These are phyloP conservation scores for Lentinus polychrous DNA, from an alignment of 1,284 basidiomycete species.

Conservation along the genomic window DNA sequence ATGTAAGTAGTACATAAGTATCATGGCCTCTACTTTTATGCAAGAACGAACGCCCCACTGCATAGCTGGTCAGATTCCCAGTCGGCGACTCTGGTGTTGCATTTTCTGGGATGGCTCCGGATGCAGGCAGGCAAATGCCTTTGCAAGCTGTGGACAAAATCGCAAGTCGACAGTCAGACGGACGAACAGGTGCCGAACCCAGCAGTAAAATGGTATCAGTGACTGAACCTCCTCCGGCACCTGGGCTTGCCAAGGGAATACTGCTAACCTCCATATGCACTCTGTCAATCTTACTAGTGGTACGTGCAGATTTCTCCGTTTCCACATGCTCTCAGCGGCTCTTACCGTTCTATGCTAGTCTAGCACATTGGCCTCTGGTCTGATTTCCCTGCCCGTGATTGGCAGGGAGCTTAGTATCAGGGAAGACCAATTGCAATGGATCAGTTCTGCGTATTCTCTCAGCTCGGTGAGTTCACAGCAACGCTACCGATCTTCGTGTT, in stretches of 20 bases:
- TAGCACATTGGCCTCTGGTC: conserved; percentile 26
- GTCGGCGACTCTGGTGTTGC: too few relatives aligned
- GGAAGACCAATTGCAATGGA: conserved; percentile 48
- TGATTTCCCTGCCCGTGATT: conserved; percentile 50
- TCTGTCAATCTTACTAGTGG: conserved; percentile 2
- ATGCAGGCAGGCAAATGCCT: too few relatives aligned
- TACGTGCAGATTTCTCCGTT: neutral
- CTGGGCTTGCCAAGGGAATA: neutral
- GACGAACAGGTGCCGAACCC: too few relatives aligned
- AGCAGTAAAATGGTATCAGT: too few relatives aligned
- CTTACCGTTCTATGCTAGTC: conserved; percentile 17
- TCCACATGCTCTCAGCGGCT: neutral
- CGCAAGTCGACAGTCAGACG: too few relatives aligned
- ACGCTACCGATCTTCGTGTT: neutral
- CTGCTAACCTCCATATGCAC: conserved; percentile 4
- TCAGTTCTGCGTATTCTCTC: conserved; percentile 48
- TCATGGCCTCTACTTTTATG: too few relatives aligned
- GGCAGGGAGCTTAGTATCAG: conserved; percentile 38
- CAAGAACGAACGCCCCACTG: too few relatives aligned
- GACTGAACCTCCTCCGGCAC: too few relatives aligned
- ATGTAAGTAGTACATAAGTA: too few relatives aligned
- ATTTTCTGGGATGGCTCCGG: too few relatives aligned
- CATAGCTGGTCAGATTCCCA: too few relatives aligned
- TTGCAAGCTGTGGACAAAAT: too few relatives aligned
- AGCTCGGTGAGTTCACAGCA: conserved; percentile 30